These are phyloP conservation scores for Cardamine occulta DNA, from an alignment of 345 rosid species.

Conservation along the genomic window DNA sequence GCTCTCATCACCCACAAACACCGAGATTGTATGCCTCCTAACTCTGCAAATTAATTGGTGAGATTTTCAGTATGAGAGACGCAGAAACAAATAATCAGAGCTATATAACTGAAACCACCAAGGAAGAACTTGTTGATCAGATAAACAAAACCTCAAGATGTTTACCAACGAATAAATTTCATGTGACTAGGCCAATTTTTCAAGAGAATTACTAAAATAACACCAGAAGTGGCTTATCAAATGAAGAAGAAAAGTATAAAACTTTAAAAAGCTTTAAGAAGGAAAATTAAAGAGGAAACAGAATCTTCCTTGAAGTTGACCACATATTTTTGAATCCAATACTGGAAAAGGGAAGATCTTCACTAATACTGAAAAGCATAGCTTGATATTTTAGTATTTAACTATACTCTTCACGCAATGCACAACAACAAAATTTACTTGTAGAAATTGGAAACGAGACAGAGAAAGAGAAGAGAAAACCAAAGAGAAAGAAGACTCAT, in stretches of 20 bases:
- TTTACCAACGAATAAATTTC: neutral
- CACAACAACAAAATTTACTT: neutral
- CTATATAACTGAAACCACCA: neutral
- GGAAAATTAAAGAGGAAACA: constrained; percentile 21
- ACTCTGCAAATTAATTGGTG: constrained; percentile 49
- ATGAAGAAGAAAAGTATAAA: neutral
- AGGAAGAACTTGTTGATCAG: constrained; percentile 1
- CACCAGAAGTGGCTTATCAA: constrained; percentile 1
- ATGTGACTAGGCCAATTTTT: neutral
- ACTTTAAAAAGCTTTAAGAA: neutral
- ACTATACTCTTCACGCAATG: neutral
- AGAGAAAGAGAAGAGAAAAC: neutral
- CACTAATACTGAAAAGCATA: neutral
- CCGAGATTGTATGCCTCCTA: constrained; percentile 83
- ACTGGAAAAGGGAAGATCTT: neutral
- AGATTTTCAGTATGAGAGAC: constrained; percentile 14
- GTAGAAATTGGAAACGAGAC: neutral
- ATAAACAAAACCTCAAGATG: neutral
- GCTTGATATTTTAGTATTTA: neutral
- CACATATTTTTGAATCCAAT: neutral
- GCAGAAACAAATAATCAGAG: neutral
- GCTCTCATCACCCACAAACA: constrained; percentile 96
- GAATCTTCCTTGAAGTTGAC: constrained; percentile 8
- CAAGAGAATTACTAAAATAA: neutral
- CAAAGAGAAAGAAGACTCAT: neutral